phyloP scores from a whole-genome alignment of 2,329 filamentous ascomycete genomes.

The Chaetomiaceae sp. region DNA sequence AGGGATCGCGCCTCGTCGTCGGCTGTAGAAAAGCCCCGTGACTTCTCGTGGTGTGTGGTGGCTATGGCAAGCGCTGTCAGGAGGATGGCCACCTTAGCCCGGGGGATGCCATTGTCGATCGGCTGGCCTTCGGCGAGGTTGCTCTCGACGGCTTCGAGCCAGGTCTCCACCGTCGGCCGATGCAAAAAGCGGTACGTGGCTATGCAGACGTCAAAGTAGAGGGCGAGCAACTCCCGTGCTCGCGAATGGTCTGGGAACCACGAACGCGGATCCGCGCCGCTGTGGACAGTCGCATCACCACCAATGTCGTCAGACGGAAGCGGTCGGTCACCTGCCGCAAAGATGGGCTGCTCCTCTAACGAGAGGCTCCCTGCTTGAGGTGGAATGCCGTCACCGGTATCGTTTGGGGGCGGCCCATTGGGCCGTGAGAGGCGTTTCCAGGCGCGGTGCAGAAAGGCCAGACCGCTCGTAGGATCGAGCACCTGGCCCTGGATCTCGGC shows the following conservation, averaged over 20 bases:
- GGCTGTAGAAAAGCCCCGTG: neutral
- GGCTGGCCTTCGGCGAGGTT: neutral
- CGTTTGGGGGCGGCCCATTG: neutral
- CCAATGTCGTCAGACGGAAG: neutral
- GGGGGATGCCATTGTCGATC: neutral
- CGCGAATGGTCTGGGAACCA: neutral
- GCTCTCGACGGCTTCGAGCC: neutral
- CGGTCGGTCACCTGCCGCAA: neutral
- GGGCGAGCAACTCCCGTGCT: neutral
- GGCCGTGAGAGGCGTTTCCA: neutral
- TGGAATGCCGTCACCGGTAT: neutral
- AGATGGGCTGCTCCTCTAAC: neutral
- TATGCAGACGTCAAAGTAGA: slow-evolving; percentile 1
- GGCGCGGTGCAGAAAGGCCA: neutral
- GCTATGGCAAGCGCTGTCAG: neutral
- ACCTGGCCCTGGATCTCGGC: neutral
- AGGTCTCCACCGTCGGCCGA: neutral
- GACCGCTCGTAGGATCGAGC: neutral
- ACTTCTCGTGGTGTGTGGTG: neutral
- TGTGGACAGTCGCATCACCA: too few species aligned
- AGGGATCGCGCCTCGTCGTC: neutral
- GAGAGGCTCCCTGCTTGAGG: neutral
- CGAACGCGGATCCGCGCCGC: neutral
- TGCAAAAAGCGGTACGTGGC: neutral
- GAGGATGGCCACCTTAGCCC: neutral